phyloP scores from a whole-genome alignment of 2,329 filamentous ascomycete species.

The Xylariaceae sp. region DNA sequence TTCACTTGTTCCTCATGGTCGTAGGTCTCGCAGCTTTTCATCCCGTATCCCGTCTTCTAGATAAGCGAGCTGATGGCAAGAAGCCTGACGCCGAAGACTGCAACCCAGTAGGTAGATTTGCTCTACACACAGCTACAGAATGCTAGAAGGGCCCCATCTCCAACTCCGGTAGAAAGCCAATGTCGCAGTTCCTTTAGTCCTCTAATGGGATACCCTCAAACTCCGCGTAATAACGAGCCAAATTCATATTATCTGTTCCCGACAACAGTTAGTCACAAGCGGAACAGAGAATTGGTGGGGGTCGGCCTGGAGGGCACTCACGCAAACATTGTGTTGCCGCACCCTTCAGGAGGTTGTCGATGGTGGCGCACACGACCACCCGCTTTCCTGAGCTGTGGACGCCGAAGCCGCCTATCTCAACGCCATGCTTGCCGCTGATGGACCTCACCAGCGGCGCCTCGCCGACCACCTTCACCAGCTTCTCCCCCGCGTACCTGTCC shows the following conservation, averaged over 20 bases:
- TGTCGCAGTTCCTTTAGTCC: too few relatives aligned
- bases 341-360: slow-evolving; percentile 90
- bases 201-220: slow-evolving; percentile 17
- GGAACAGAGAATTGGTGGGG: not conserved
- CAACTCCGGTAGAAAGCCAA: too few relatives aligned
- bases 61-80: too few relatives aligned
- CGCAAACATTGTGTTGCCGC: slow-evolving; percentile 87
- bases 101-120: too few relatives aligned
- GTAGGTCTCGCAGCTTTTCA: too few relatives aligned
- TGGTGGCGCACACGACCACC: slow-evolving; percentile 88
- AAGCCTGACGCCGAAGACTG: too few relatives aligned
- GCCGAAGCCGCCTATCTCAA: slow-evolving; percentile 94
- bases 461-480: slow-evolving; percentile 84
- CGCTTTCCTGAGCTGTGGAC: slow-evolving; percentile 83
- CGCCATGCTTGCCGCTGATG: slow-evolving; percentile 77
- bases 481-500: slow-evolving; percentile 91
- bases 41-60: too few relatives aligned
- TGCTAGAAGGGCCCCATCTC: too few relatives aligned
- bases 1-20: too few relatives aligned
- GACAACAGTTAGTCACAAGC: slow-evolving; percentile 34
- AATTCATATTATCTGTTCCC: slow-evolving; percentile 29
- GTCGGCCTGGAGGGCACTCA: slow-evolving; percentile 40
- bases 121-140: too few relatives aligned
- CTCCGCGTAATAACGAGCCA: slow-evolving; percentile 45
- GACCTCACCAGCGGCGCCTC: slow-evolving; percentile 80